Base-by-base conservation (phyloP, 2,329 filamentous ascomycete species). In the Paradendryphiella salina region DNA sequence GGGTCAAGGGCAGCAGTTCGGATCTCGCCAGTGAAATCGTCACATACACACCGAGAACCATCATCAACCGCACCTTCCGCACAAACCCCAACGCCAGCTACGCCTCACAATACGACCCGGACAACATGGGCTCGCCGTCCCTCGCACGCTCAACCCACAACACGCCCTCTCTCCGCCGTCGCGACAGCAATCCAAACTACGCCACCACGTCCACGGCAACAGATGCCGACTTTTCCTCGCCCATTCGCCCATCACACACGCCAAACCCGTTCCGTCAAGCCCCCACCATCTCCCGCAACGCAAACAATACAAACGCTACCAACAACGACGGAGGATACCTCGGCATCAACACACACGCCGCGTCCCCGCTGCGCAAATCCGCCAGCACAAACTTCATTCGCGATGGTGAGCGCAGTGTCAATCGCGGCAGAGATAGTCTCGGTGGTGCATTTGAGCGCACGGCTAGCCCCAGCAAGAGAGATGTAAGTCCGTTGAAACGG, bases 11-110 rank as follows among this genome's bases (percentile, higher is more conserved):
- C 17, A 72, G 69, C 45, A 73, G 73, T 13, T 74, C 77, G 33
- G 70, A 75, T 14, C 74, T 77, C 8, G 70, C 65, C 1, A 67
- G 68, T 20, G 81, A 81, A 55, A 81, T 88, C 15, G 82, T 86
- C 34, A 80, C 80, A 13, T 86, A 85, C 66, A 84, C 82, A 1
- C 83, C 84, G 1, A 81, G 80, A 0, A 80, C 82, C 6, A 74
- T 85, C 41, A 76, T 85, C 49, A 87, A 87, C 52, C 86, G 89
- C 37, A 84, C 84, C 1, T 96, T 96, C 73, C 82, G 84, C 56
- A 89, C 88, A 1, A 89, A 91, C 51, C 87, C 90, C 4, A 96
- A 96, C 68, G 86, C 88, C 0, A 90, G 88, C 68, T 94, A 94
- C 67, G 75, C 83, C 26, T 83, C 82, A 52, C 85, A 90, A 60